These are phyloP conservation scores for Macrophomina pseudophaseolina DNA, from an alignment of 2,329 filamentous ascomycete species.

Conservation along the genomic window DNA sequence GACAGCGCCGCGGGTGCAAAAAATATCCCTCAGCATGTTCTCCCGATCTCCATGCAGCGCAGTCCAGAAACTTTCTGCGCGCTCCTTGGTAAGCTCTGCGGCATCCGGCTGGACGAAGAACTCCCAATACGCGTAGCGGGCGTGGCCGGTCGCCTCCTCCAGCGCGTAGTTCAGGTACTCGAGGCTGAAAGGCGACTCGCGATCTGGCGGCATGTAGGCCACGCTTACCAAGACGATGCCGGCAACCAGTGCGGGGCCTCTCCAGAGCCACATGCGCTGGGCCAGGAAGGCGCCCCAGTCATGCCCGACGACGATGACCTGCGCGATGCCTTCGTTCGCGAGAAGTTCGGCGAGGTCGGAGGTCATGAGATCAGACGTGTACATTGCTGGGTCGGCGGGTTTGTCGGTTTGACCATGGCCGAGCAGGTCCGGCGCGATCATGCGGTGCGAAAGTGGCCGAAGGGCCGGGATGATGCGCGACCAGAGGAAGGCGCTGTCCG, in stretches of 20 bases:
- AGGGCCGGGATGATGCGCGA: slow-evolving; percentile 46
- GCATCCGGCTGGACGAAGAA: slow-evolving; percentile 51
- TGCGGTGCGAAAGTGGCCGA: slow-evolving; percentile 44
- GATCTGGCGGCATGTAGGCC: slow-evolving; percentile 46
- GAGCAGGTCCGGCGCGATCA: slow-evolving; percentile 44
- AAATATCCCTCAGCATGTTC: slow-evolving; percentile 44
- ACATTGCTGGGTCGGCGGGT: slow-evolving; percentile 27
- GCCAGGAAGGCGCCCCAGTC: slow-evolving; percentile 55
- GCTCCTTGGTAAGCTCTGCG: slow-evolving; percentile 42
- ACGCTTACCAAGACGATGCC: slow-evolving; percentile 53
- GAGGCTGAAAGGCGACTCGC: slow-evolving; percentile 43
- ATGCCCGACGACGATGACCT: slow-evolving; percentile 53
- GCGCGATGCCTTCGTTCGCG: slow-evolving; percentile 33
- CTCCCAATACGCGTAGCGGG: slow-evolving; percentile 53
- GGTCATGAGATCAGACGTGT: slow-evolving; percentile 27
- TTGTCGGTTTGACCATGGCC: slow-evolving; percentile 41
- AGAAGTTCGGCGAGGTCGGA: slow-evolving; percentile 28
- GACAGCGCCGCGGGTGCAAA: slow-evolving; percentile 45
- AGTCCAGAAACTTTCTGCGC: slow-evolving; percentile 47
- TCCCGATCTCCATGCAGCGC: slow-evolving; percentile 40
- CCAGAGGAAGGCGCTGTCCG: slow-evolving; percentile 52
- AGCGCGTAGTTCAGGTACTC: slow-evolving; percentile 41
- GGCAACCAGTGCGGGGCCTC: slow-evolving; percentile 44
- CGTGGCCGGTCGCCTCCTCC: slow-evolving; percentile 45
- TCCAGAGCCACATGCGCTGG: slow-evolving; percentile 50